A percentile compares a stretch with the other conserved stretches of the same genome.
phyloP scores from a whole-genome alignment of 225 moss, liverwort and hornwort species.

The Pleurozium schreberi region DNA sequence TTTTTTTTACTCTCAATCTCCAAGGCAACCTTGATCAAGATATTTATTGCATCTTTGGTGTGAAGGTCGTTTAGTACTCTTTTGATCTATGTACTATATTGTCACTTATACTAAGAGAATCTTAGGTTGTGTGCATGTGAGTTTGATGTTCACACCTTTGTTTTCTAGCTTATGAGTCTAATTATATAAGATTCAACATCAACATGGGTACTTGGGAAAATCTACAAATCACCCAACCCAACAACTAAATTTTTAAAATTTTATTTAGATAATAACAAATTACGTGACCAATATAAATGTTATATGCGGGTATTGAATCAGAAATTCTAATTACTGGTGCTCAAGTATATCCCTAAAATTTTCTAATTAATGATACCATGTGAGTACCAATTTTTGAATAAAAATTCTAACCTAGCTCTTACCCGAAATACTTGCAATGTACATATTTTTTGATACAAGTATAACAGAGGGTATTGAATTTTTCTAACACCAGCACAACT shows the following conservation, averaged over 20 bases:
- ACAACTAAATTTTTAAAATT: neutral
- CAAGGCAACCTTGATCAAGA: neutral
- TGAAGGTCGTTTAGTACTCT: neutral
- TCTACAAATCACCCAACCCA: neutral
- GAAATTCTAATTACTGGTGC: neutral
- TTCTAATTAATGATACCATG: neutral
- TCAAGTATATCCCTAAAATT: neutral
- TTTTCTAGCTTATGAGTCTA: neutral
- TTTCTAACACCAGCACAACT: neutral
- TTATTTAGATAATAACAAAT: neutral
- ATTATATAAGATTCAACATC: too few relatives aligned
- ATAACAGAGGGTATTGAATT: neutral
- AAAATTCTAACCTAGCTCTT: neutral
- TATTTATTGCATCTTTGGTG: fast-evolving
- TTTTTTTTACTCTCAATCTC: neutral
- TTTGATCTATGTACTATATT: neutral
- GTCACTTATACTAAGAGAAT: neutral
- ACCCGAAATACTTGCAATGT: neutral
- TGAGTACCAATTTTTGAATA: neutral
- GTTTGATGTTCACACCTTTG: neutral
- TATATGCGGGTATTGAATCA: neutral
- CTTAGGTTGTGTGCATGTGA: neutral
- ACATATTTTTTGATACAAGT: neutral
- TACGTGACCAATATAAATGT: neutral
- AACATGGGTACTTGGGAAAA: fast-evolving